Evolutionary conservation across 2,329 filamentous ascomycete species (phyloP), one percentile per base, ranked within the genome.

Genomic region (Aspergillus bombycis): DNA sequence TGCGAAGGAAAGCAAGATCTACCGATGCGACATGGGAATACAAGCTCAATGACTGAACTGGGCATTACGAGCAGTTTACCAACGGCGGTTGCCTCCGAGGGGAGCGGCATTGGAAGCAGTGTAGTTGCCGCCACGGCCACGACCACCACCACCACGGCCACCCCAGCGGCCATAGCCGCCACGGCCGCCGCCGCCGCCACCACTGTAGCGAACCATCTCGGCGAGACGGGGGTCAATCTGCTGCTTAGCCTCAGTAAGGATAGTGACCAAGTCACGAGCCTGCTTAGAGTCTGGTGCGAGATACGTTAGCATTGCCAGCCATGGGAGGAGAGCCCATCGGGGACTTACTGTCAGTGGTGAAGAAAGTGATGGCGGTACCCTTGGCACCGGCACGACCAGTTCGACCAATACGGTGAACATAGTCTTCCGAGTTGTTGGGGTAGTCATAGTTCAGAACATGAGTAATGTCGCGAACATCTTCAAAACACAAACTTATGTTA

Each of bases 391-490:
- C 87, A 85, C 87, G 87, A 81, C 84, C 87, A 77, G 87, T 89
- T 82, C 87, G 86, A 77, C 87, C 87, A 78, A 89, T 89, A 76
- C 87, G 87, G 79, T 89, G 87, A 77, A 89, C 85, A 74, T 89
- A 89, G 75, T 89, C 87, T 79, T 89, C 87, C 74, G 87, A 89
- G 79, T 89, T 98, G 86, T 98, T 98, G 81, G 94, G 94, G 83
- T 98, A 98, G 81, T 98, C 95, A 92, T 98, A 97, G 89, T 98
- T 98, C 84, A 99, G 88, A 83, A 99, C 95, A 85, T 99, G 95
- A 83, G 95, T 98, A 85, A 99, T 99, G 88, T 99, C 96, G 85
- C 94, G 94, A 86, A 99, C 95, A 91, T 99, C 95, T 98, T 97
- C 78, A 83, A 77, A 34, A 84, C 80, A 84, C 80, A 84, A 79